Percentiles rank a stretch among this genome's conserved stretches.
phyloP scores from a whole-genome alignment of 2,329 filamentous ascomycete genomes.

The Akanthomyces dipterigenus region DNA sequence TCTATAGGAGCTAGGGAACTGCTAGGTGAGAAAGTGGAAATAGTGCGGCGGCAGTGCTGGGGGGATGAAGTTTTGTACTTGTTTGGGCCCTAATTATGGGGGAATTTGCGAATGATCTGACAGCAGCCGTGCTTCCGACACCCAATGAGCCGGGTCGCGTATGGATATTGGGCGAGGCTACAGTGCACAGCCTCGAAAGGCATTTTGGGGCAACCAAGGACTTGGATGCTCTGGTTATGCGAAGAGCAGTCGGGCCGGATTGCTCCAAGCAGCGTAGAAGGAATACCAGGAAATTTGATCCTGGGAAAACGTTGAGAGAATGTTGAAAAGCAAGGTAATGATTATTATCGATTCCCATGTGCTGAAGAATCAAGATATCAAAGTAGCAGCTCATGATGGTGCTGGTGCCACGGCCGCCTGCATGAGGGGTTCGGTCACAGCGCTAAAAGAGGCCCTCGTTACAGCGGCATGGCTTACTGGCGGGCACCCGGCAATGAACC shows the following conservation, averaged over 20 bases:
- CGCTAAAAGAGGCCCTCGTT: too few species aligned
- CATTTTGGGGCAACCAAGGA: neutral
- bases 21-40: neutral
- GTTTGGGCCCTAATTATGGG: neutral
- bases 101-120: neutral
- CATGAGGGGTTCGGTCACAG: too few species aligned
- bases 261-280: neutral
- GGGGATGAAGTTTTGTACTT: neutral
- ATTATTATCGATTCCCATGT: too few species aligned
- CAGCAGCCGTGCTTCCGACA: neutral
- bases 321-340: too few species aligned
- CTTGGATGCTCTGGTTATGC: neutral
- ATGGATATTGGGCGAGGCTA: neutral
- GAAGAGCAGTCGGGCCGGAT: neutral
- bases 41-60: slow-evolving; percentile 5
- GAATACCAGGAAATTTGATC: too few species aligned
- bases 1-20: neutral
- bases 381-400: too few species aligned
- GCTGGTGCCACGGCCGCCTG: too few species aligned
- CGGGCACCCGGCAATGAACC: neutral
- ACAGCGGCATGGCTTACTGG: too few species aligned
- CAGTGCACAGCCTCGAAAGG: slow-evolving; percentile 4
- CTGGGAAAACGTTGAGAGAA: too few species aligned
- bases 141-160: too few species aligned
- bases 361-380: too few species aligned